Conservation (phyloP, 805 yeast genomes). For the Metschnikowia henanensis region DNA sequence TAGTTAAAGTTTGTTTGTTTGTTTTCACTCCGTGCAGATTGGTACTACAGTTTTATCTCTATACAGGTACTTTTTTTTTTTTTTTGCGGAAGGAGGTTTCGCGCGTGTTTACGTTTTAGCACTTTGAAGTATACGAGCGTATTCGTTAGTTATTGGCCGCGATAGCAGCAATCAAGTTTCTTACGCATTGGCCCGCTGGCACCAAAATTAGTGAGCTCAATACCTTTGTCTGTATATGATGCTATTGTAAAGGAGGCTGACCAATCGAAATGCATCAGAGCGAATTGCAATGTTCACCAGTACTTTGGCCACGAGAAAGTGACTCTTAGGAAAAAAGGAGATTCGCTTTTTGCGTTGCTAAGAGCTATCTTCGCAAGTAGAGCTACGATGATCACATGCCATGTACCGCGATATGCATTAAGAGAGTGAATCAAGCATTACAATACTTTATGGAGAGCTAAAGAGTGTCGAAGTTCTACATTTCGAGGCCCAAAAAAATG, state of each 20-base stretch:
- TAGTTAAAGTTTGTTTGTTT: conserved; percentile 6
- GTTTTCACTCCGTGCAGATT: neutral
- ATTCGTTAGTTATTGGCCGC: no score
- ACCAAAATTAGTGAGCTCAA: no score
- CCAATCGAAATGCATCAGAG: no score
- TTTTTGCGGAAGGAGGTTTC: neutral
- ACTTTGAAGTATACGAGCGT: neutral
- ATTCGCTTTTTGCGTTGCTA: no score
- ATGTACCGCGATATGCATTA: neutral
- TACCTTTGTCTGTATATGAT: no score
- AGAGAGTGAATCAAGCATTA: neutral
- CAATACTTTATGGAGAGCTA: neutral
- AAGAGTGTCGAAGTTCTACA: neutral
- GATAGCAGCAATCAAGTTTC: neutral
- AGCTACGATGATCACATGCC: no score
- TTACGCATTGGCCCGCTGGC: neutral
- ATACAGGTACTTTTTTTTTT: neutral
- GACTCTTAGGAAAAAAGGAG: no score
- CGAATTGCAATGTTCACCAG: no score
- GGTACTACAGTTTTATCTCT: neutral
- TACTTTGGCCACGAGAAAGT: no score
- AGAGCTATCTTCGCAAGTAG: no score
- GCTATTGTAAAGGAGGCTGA: no score
- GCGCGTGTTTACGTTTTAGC: conserved; percentile 2
- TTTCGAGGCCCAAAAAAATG: conserved; percentile 15